Evolutionary conservation across 2,329 filamentous ascomycete genomes (phyloP).

Genomic region (Aspergillus sp.): DNA sequence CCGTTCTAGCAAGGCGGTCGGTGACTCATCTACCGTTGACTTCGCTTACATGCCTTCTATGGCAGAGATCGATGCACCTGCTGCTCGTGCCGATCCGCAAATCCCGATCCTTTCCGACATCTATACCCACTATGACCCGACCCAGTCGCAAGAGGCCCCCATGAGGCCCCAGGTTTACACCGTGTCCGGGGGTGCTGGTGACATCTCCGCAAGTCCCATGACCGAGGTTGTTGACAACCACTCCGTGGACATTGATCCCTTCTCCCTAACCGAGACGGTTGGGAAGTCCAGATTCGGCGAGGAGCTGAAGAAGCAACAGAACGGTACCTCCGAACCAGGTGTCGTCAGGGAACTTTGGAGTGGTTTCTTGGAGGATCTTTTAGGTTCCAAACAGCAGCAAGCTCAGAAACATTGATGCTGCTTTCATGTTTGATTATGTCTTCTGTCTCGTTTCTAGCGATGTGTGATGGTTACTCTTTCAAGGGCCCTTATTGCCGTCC

Average conservation of each 20-base stretch:
- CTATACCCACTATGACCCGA: slow-evolving; percentile 32
- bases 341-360: slow-evolving; percentile 39
- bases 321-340: slow-evolving; percentile 30
- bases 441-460: slow-evolving; percentile 16
- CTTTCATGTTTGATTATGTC: background rate
- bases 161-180: slow-evolving; percentile 62
- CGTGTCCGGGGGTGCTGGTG: slow-evolving; percentile 45
- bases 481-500: background rate
- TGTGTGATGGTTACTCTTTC: slow-evolving; percentile 10
- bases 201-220: slow-evolving; percentile 57
- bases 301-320: slow-evolving; percentile 40
- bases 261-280: slow-evolving; percentile 56
- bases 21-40: slow-evolving; percentile 64
- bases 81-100: slow-evolving; percentile 42
- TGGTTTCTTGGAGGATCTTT: slow-evolving; percentile 41
- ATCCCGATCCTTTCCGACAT: slow-evolving; percentile 55
- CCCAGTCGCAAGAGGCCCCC: slow-evolving; percentile 28
- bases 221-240: slow-evolving; percentile 61
- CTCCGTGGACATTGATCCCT: slow-evolving; percentile 58
- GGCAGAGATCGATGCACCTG: slow-evolving; percentile 44
- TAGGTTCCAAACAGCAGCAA: slow-evolving; percentile 36
- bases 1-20: slow-evolving; percentile 56
- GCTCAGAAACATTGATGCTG: slow-evolving; percentile 22
- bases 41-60: slow-evolving; percentile 62
- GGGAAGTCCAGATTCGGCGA: slow-evolving; percentile 41